Base-by-base conservation (phyloP, 1,284 basidiomycete species). In the Trametes pubescens region DNA sequence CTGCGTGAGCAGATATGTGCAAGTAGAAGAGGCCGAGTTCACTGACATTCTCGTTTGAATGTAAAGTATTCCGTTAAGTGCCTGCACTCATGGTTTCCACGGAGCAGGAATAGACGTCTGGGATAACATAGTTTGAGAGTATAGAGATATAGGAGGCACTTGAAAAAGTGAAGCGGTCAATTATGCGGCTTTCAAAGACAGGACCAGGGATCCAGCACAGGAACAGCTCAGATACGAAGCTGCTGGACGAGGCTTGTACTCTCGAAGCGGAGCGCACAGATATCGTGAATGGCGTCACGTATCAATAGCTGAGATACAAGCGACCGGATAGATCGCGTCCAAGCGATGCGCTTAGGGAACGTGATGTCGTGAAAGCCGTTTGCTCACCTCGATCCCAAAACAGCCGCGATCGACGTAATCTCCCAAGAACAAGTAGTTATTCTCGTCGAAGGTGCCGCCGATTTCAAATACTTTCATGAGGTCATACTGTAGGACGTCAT, bases 391-490 rank as follows among this genome's bases (percentile, higher is more conserved):
- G 72, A 98, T 96, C 21, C 94, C 93, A 78, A 98, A 98, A 80
- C 92, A 92, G 29, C 98, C 97, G 61, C 97, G 89, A 81, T 99
- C 98, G 53, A 99, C 97, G 77, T 99, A 99, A 79, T 99, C 97
- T 55, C 97, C 97, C 32, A 99, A 84, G 80, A 99, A 99, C 53
- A 99, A 84, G 80, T 99, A 99, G 47, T 90, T 87, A 64, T 92
- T 98, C 62, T 97, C 92, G 21, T 90, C 86, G 26, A 95, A 86
- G 72, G 90, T 91, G 11, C 97, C 97, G 47, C 97, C 97, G 55
- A 99, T 92, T 74, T 99, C 97, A 73, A 99, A 97, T 49, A 99
- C 84, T 78, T 99, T 99, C 92, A 99, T 96, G 65, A 99, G 85
- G 79, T 99, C 96, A 76, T 96, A 98, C 95, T 59, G 66, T 32